A percentile compares a stretch with the other conserved stretches of the same genome.
Conservation (phyloP, 2,329 filamentous ascomycete genomes). For the Tolypocladium ovalisporum region DNA sequence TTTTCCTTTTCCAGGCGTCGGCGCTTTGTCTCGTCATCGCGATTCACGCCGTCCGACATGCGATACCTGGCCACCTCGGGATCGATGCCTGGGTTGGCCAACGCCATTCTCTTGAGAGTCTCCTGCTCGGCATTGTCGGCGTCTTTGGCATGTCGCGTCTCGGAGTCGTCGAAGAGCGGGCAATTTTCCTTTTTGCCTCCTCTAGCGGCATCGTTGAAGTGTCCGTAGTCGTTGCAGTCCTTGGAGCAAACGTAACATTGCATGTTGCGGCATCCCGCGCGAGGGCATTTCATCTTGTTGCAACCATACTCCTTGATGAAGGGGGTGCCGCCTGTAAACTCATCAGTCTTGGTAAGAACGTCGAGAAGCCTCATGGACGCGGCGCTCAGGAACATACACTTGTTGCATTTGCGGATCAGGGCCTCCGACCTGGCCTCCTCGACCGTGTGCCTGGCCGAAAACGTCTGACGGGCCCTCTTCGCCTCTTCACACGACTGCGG, state of each 20-base stretch:
- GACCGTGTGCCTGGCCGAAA: constrained; percentile 52
- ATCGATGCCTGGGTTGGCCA: constrained; percentile 50
- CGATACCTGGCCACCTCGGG: constrained; percentile 47
- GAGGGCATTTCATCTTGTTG: constrained; percentile 70
- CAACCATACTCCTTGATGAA: constrained; percentile 74
- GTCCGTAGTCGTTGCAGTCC: constrained; percentile 50
- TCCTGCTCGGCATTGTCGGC: constrained; percentile 49
- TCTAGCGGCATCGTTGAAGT: constrained; percentile 49
- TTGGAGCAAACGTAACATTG: constrained; percentile 65
- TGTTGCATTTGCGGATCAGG: constrained; percentile 65
- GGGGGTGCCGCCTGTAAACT: constrained; percentile 43
- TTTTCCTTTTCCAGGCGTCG: neutral
- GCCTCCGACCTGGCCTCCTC: constrained; percentile 81
- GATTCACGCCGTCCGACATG: constrained; percentile 40
- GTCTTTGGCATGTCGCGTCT: constrained; percentile 51
- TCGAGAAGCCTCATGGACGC: too few species aligned
- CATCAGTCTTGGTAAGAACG: constrained; percentile 6
- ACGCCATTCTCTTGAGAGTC: constrained; percentile 41
- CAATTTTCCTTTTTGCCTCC: constrained; percentile 46
- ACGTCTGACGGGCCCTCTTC: constrained; percentile 41
- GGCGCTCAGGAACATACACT: constrained; percentile 27
- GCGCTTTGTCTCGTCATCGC: constrained; percentile 23
- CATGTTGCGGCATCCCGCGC: constrained; percentile 35
- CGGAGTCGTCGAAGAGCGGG: constrained; percentile 53
- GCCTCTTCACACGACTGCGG: constrained; percentile 62